Conservation (phyloP, 1,284 basidiomycete genomes). For the Leccinum pseudoinsigne region DNA sequence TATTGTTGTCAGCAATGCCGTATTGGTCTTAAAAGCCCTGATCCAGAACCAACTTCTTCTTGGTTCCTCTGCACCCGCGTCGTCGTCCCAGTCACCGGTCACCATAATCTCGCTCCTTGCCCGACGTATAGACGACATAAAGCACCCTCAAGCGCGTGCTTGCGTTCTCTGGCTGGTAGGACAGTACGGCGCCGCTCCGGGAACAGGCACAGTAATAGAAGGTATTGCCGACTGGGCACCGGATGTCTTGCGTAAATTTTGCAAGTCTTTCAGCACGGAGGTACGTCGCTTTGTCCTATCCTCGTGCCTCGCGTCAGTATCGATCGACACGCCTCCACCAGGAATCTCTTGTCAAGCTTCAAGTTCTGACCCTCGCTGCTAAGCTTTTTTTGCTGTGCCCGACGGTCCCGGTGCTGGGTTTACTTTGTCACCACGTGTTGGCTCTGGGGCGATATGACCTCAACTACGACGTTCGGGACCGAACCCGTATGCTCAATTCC, state of each 20-base stretch:
- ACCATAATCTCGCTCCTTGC: conserved; percentile 77
- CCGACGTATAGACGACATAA: conserved; percentile 73
- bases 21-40: conserved; percentile 82
- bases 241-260: conserved; percentile 77
- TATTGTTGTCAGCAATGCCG: conserved; percentile 70
- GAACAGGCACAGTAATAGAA: conserved; percentile 42
- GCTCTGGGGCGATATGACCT: conserved; percentile 85
- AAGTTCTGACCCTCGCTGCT: conserved; percentile 78
- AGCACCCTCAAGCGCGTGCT: conserved; percentile 75
- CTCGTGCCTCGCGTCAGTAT: background rate
- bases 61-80: conserved; percentile 8
- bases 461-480: conserved; percentile 88
- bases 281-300: conserved; percentile 36
- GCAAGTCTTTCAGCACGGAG: conserved; percentile 74
- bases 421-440: conserved; percentile 74
- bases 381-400: conserved; percentile 78
- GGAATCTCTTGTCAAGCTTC: conserved; percentile 73
- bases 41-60: conserved; percentile 62
- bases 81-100: conserved; percentile 50
- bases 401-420: conserved; percentile 45
- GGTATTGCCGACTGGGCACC: conserved; percentile 75
- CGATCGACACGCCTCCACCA: conserved; percentile 29
- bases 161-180: conserved; percentile 92
- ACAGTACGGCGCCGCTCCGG: conserved; percentile 61
- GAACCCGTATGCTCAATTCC: conserved; percentile 76